Evolutionary conservation across 352 stramenopile species (phyloP).

Genomic region (Elongisporangium anandrum): DNA sequence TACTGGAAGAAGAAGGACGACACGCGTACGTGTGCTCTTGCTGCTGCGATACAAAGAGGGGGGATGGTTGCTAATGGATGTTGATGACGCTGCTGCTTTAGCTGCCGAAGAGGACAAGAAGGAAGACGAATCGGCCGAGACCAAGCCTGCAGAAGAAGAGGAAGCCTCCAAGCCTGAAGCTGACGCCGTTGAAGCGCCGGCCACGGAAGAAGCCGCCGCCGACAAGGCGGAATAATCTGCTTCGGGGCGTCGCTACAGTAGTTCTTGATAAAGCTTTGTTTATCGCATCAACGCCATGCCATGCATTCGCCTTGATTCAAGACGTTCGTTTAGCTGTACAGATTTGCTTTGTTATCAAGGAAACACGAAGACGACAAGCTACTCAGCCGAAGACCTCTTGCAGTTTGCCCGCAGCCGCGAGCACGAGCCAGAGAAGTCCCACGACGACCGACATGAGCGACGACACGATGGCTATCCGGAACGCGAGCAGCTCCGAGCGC

Average conservation of each 20-base stretch:
- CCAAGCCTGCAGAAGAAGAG: neutral
- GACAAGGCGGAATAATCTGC: neutral
- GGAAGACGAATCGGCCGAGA: conserved; percentile 6
- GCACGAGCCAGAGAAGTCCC: conserved; percentile 76
- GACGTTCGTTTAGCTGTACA: neutral
- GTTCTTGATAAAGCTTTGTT: neutral
- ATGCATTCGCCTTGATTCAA: neutral
- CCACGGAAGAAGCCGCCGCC: neutral
- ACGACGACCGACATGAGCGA: conserved; percentile 83
- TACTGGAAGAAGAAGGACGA: conserved; percentile 86
- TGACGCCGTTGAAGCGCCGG: neutral
- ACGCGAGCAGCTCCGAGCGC: conserved; percentile 70
- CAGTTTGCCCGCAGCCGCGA: conserved; percentile 70
- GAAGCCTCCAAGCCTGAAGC: neutral
- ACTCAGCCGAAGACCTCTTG: conserved; percentile 72
- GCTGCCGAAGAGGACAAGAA: conserved; percentile 15
- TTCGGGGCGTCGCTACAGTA: neutral
- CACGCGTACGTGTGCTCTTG: conserved; percentile 27
- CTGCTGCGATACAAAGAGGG: neutral
- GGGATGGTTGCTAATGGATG: too few species aligned
- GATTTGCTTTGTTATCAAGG: neutral
- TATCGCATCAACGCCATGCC: neutral
- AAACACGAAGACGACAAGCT: neutral
- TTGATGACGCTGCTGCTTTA: neutral
- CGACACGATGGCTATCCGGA: conserved; percentile 78